Evolutionary conservation across 2,329 filamentous ascomycete species (phyloP).

Genomic region (Fusarium solani-melongenae): DNA sequence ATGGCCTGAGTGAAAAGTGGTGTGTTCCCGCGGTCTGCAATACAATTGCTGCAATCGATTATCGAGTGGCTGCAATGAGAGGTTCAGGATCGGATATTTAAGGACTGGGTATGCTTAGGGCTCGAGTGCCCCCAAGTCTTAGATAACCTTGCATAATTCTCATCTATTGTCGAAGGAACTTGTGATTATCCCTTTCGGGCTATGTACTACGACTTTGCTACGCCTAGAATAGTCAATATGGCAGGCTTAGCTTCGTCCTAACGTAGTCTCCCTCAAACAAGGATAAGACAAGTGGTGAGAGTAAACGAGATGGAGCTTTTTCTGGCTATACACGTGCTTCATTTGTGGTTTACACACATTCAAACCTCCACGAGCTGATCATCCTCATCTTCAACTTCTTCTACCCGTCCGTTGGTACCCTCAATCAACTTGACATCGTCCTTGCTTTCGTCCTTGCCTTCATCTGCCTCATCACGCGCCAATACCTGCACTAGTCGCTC

Average conservation of each 20-base stretch:
- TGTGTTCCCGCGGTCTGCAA: background rate
- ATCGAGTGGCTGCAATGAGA: background rate
- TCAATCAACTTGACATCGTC: slow-evolving; percentile 55
- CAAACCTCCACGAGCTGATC: slow-evolving; percentile 67
- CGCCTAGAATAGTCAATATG: background rate
- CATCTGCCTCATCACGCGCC: slow-evolving; percentile 78
- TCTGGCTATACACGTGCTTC: background rate
- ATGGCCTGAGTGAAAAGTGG: too few species aligned
- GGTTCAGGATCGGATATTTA: too few species aligned
- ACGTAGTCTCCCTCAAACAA: background rate
- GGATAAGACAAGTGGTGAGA: background rate
- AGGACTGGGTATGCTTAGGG: too few species aligned
- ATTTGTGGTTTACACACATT: background rate
- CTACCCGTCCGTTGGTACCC: slow-evolving; percentile 52
- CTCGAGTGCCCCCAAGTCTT: too few species aligned
- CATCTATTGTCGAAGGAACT: too few species aligned
- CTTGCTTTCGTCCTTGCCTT: slow-evolving; percentile 50
- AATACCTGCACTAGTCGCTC: slow-evolving; percentile 91
- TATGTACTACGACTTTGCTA: too few species aligned
- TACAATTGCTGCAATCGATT: background rate
- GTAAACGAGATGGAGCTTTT: background rate
- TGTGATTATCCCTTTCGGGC: too few species aligned
- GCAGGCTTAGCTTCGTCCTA: background rate
- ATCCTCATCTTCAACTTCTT: slow-evolving; percentile 63
- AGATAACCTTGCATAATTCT: too few species aligned